Conservation (phyloP, 768 basidiomycete genomes). For the Boletus bicolor region DNA sequence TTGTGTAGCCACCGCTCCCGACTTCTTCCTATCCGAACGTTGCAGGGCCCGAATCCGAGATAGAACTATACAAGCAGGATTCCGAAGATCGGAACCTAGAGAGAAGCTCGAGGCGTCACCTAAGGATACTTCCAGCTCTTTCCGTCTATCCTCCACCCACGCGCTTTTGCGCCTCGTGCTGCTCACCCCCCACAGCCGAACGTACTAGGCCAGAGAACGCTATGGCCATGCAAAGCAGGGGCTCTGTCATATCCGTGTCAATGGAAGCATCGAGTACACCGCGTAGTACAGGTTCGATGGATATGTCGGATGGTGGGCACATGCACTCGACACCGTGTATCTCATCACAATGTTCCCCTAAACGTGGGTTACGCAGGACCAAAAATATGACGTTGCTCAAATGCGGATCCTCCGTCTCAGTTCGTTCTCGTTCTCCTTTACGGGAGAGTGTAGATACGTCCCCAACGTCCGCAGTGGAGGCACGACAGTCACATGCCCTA, state of each 20-base stretch:
- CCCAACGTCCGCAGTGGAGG: constrained; percentile 17
- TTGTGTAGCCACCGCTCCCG: constrained; percentile 23
- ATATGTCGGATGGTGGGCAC: constrained; percentile 11
- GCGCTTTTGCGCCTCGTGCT: constrained; percentile 14
- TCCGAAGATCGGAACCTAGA: constrained; percentile 13
- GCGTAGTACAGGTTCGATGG: constrained; percentile 20
- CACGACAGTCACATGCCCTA: constrained; percentile 16
- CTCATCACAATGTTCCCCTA: constrained; percentile 28
- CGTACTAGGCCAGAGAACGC: neutral
- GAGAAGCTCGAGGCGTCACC: constrained; percentile 15
- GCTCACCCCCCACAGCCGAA: constrained; percentile 4
- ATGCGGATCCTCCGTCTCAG: constrained; percentile 24
- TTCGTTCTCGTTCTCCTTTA: constrained; percentile 22
- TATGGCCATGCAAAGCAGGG: constrained; percentile 12
- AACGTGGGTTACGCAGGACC: constrained; percentile 39
- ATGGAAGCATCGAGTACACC: constrained; percentile 21
- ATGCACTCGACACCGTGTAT: constrained; percentile 22
- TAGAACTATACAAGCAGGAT: constrained; percentile 8
- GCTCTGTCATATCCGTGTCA: constrained; percentile 21
- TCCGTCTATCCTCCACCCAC: constrained; percentile 14
- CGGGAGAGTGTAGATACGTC: constrained; percentile 19
- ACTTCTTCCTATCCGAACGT: constrained; percentile 18
- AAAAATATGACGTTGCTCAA: constrained; percentile 35
- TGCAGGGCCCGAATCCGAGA: constrained; percentile 1
- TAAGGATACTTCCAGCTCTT: constrained; percentile 22